These are phyloP conservation scores for Thymus mandschuricus DNA, from an alignment of 257 asterid genomes.

Conservation along the genomic window DNA sequence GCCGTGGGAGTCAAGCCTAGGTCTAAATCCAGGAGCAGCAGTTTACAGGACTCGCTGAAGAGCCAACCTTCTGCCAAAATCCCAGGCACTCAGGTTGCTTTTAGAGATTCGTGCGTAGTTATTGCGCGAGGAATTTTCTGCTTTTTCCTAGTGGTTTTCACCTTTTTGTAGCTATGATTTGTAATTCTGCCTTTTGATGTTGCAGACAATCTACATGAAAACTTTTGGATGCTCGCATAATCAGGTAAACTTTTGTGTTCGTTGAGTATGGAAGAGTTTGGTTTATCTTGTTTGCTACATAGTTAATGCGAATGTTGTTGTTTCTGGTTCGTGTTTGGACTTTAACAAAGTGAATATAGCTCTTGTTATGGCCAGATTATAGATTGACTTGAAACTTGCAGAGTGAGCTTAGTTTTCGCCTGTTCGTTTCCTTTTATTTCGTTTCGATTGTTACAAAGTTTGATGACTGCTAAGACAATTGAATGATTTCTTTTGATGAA, in stretches of 20 bases:
- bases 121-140: neutral
- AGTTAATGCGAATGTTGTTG: neutral
- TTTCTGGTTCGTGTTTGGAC: neutral
- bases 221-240: constrained; percentile 92
- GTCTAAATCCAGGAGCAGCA: constrained; percentile 40
- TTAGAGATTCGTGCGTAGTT: neutral
- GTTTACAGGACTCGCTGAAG: constrained; percentile 48
- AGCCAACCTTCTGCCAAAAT: constrained; percentile 46
- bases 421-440: neutral
- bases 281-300: neutral
- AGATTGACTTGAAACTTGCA: neutral
- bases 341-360: constrained; percentile 1
- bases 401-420: neutral
- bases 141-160: neutral
- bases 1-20: constrained; percentile 67
- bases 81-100: constrained; percentile 87
- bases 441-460: neutral
- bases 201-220: constrained; percentile 84
- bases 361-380: constrained; percentile 15
- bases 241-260: constrained; percentile 44
- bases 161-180: neutral
- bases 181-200: constrained; percentile 22
- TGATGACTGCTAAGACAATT: neutral
- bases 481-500: constrained; percentile 18
- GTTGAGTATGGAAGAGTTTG: neutral